phyloP scores from a whole-genome alignment of 2,329 filamentous ascomycete genomes.

The Huntiella abstrusa region DNA sequence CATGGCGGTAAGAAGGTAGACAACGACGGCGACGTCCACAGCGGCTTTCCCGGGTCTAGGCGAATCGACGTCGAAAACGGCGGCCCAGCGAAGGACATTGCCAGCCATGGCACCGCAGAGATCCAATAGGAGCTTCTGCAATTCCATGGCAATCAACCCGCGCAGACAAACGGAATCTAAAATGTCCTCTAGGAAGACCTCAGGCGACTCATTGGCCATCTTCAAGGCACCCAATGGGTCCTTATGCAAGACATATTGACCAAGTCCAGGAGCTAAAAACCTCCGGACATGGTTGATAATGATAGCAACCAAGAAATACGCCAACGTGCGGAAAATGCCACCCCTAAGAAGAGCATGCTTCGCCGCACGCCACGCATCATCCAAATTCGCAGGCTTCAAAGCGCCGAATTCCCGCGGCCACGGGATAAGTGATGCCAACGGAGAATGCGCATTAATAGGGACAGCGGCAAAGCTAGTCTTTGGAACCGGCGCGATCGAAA shows the following conservation, averaged over 20 bases:
- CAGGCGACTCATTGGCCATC: constrained; percentile 19
- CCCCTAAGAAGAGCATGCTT: constrained; percentile 14
- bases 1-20: constrained; percentile 10
- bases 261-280: constrained; percentile 17
- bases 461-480: constrained; percentile 7
- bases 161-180: constrained; percentile 12
- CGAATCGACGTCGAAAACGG: constrained; percentile 11
- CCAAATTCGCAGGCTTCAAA: constrained; percentile 6
- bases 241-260: constrained; percentile 16
- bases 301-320: constrained; percentile 19
- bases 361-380: constrained; percentile 10
- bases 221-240: constrained; percentile 20
- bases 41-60: constrained; percentile 6
- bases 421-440: constrained; percentile 4
- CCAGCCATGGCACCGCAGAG: constrained; percentile 7
- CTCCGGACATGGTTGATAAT: constrained; percentile 22
- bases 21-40: constrained; percentile 9
- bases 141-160: constrained; percentile 9
- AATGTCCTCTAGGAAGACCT: constrained; percentile 18
- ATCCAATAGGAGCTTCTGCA: constrained; percentile 12
- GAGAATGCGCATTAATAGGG: constrained; percentile 8
- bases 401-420: constrained; percentile 4
- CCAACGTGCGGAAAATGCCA: constrained; percentile 15
- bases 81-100: constrained; percentile 10
- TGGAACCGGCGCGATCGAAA: constrained; percentile 5